phyloP scores from a whole-genome alignment of 1,139 yeast genomes.

The Saccharomyces hybrid region DNA sequence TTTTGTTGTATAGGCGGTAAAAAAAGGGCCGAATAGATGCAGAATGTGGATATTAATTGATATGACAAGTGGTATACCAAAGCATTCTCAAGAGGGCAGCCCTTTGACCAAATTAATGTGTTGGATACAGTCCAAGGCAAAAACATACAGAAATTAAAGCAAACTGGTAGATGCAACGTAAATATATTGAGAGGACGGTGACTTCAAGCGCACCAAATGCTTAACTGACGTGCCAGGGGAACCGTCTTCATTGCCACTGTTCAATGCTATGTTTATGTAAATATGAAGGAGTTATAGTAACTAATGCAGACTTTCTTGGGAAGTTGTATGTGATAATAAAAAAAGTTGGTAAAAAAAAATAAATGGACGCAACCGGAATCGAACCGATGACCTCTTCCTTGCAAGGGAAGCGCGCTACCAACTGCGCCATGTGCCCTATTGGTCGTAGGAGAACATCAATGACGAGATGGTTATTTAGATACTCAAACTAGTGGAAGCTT shows the following conservation, averaged over 20 bases:
- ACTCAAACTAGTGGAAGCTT: no score
- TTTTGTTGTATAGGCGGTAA: neutral
- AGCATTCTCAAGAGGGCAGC: neutral
- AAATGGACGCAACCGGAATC: conserved; percentile 30
- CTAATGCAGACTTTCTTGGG: neutral
- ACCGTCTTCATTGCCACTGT: no score
- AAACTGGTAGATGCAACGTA: no score
- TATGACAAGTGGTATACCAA: neutral
- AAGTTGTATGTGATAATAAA: neutral
- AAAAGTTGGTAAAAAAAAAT: conserved; percentile 6
- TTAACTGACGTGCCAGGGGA: no score
- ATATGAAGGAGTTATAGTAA: neutral
- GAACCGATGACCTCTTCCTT: conserved; percentile 32
- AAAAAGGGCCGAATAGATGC: neutral
- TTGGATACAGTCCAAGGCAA: neutral
- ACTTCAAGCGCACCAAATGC: no score
- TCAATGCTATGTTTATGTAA: no score
- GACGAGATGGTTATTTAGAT: neutral
- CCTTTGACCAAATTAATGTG: neutral
- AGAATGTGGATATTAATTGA: neutral
- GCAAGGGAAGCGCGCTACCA: conserved; percentile 33
- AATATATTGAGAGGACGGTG: no score
- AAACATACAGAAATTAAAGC: no score
- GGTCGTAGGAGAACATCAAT: neutral
- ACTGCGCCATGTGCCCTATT: conserved; percentile 30